phyloP scores from a whole-genome alignment of 805 yeast genomes.

The Metschnikowia drakensbergensis region DNA sequence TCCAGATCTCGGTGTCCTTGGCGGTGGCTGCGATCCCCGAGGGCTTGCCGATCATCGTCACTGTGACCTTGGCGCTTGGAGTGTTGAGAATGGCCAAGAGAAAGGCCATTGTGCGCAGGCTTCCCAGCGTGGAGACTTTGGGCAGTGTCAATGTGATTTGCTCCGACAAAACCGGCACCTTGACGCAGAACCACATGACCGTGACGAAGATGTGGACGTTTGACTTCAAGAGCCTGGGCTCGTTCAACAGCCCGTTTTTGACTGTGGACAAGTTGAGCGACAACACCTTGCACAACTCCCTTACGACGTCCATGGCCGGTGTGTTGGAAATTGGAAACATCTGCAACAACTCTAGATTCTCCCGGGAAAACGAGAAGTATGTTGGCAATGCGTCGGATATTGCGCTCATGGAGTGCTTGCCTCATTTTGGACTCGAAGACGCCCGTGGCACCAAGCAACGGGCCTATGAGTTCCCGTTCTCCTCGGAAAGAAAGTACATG shows the following conservation, averaged over 20 bases:
- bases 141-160: slow-evolving; percentile 94
- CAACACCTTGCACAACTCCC: slow-evolving; percentile 37
- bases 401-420: slow-evolving; percentile 75
- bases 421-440: slow-evolving; percentile 71
- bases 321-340: slow-evolving; percentile 64
- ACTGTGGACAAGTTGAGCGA: slow-evolving; percentile 47
- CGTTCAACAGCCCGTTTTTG: slow-evolving; percentile 37
- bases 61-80: slow-evolving; percentile 94
- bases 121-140: slow-evolving; percentile 92
- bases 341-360: slow-evolving; percentile 72
- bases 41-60: slow-evolving; percentile 96
- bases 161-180: slow-evolving; percentile 87
- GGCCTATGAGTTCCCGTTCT: slow-evolving; percentile 75
- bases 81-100: slow-evolving; percentile 94
- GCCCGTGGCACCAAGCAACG: slow-evolving; percentile 57
- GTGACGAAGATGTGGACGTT: slow-evolving; percentile 78
- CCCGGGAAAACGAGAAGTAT: slow-evolving; percentile 62
- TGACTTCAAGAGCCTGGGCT: slow-evolving; percentile 45
- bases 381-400: slow-evolving; percentile 95
- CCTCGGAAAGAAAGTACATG: slow-evolving; percentile 83
- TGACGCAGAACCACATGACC: slow-evolving; percentile 90
- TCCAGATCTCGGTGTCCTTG: slow-evolving; percentile 91
- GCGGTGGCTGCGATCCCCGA: slow-evolving; percentile 99
- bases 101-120: slow-evolving; percentile 88
- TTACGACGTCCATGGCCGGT: slow-evolving; percentile 52